Evolutionary conservation across 768 basidiomycete genomes (phyloP).

Genomic region (Lactifluus piperatus): DNA sequence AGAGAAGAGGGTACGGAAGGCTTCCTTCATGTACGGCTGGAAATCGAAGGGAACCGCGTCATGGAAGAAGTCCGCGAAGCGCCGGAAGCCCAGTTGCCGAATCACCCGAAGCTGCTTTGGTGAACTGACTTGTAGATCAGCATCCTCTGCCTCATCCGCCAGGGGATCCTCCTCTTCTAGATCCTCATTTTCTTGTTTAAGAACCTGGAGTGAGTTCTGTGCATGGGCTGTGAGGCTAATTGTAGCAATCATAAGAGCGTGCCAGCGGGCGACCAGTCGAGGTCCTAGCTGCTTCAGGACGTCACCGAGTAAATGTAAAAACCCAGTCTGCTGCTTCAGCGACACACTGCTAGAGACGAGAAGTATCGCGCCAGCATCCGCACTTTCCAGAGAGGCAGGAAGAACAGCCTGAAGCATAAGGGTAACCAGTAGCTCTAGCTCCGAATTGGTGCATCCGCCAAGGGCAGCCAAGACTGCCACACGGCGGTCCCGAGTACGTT

Average conservation of each 20-base stretch:
- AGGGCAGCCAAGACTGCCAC: slow-evolving; percentile 69
- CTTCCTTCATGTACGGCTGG: slow-evolving; percentile 51
- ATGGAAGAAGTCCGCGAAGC: slow-evolving; percentile 83
- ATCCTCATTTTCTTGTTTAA: slow-evolving; percentile 27
- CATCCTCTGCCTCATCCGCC: slow-evolving; percentile 28
- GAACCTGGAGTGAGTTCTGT: slow-evolving; percentile 44
- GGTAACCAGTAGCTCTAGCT: slow-evolving; percentile 70
- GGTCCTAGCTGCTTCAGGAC: slow-evolving; percentile 77
- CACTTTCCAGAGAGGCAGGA: slow-evolving; percentile 6
- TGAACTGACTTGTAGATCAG: slow-evolving; percentile 7
- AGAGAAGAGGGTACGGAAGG: slow-evolving; percentile 66
- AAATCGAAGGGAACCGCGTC: slow-evolving; percentile 68
- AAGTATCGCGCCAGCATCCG: slow-evolving; percentile 22
- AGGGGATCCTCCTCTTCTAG: slow-evolving; percentile 23
- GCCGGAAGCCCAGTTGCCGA: slow-evolving; percentile 77
- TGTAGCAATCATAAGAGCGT: slow-evolving; percentile 58
- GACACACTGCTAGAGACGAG: slow-evolving; percentile 30
- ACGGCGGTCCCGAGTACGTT: slow-evolving; percentile 56
- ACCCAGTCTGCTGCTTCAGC: slow-evolving; percentile 72
- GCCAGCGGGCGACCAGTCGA: slow-evolving; percentile 62
- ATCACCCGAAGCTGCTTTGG: slow-evolving; percentile 41
- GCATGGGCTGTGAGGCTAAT: slow-evolving; percentile 58
- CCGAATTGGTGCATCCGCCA: slow-evolving; percentile 58
- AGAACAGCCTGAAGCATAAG: slow-evolving; percentile 76
- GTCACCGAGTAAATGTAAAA: slow-evolving; percentile 75